These are phyloP conservation scores for Sequoia sempervirens DNA, from an alignment of 75 land plant species.

Conservation along the genomic window DNA sequence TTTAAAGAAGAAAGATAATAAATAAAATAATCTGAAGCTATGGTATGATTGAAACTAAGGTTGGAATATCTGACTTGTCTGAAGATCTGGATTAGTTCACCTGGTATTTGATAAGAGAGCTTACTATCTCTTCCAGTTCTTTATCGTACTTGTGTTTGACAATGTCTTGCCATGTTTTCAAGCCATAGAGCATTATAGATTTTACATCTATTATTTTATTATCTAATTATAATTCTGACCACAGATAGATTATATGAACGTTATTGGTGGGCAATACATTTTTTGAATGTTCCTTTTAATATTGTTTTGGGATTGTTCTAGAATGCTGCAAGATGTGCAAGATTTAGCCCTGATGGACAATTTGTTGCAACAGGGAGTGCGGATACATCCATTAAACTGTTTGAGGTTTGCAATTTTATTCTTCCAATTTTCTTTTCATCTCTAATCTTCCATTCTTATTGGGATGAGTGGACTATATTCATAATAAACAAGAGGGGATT, in stretches of 20 bases:
- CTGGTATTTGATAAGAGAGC: background rate
- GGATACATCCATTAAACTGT: slow-evolving; percentile 86
- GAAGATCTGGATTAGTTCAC: background rate
- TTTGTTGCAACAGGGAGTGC: slow-evolving; percentile 93
- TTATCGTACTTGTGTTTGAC: background rate
- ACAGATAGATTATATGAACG: background rate
- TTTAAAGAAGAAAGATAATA: background rate
- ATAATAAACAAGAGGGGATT: background rate
- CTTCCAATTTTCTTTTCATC: background rate
- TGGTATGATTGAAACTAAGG: background rate
- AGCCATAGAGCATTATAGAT: background rate
- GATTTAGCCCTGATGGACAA: slow-evolving; percentile 91
- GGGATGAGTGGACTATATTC: background rate
- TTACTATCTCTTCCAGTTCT: background rate
- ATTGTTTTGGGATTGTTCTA: slow-evolving; percentile 16
- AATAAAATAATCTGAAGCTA: background rate
- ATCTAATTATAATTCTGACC: background rate
- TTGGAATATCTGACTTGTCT: background rate
- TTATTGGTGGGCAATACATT: background rate
- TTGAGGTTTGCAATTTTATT: slow-evolving; percentile 61
- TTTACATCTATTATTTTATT: background rate
- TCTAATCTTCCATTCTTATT: background rate
- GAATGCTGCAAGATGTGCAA: slow-evolving; percentile 92
- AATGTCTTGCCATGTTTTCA: background rate
- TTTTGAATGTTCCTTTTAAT: background rate